These are phyloP conservation scores for Rhizophora mangle DNA, from an alignment of 345 rosid genomes.

Conservation along the genomic window DNA sequence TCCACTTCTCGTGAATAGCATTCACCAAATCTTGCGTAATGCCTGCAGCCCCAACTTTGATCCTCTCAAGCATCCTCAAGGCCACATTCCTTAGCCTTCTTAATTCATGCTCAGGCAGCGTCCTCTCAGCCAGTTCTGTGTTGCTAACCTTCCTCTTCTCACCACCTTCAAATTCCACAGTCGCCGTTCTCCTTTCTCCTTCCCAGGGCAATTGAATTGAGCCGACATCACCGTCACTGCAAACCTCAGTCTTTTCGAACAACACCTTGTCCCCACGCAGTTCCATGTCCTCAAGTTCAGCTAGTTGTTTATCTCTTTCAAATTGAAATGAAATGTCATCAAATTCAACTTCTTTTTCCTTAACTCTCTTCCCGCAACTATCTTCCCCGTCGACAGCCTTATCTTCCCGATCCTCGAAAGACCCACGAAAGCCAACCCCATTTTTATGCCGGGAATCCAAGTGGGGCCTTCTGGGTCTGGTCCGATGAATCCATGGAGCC, in stretches of 20 bases:
- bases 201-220: conserved; percentile 35
- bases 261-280: conserved; percentile 8
- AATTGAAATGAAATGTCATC: background rate
- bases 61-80: conserved; percentile 78
- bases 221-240: background rate
- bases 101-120: conserved; percentile 68
- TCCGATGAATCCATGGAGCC: conserved; percentile 74
- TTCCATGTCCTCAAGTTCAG: conserved; percentile 9
- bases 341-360: background rate
- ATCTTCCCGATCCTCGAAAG: conserved; percentile 7
- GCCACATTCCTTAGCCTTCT: conserved; percentile 69
- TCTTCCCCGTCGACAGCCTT: background rate
- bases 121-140: conserved; percentile 50
- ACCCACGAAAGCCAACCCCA: conserved; percentile 12
- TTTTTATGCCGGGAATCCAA: conserved; percentile 24
- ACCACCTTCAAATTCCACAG: conserved; percentile 15
- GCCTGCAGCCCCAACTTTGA: conserved; percentile 74
- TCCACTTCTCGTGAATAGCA: conserved; percentile 73
- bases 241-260: background rate
- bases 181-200: conserved; percentile 19
- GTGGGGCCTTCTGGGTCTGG: conserved; percentile 16
- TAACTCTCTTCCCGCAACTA: background rate
- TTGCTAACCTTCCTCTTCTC: conserved; percentile 42
- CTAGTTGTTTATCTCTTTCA: conserved; percentile 11
- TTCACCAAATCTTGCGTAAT: conserved; percentile 69